Evolutionary conservation across 257 asterid species (phyloP).

Genomic region (Solanum sitiens): DNA sequence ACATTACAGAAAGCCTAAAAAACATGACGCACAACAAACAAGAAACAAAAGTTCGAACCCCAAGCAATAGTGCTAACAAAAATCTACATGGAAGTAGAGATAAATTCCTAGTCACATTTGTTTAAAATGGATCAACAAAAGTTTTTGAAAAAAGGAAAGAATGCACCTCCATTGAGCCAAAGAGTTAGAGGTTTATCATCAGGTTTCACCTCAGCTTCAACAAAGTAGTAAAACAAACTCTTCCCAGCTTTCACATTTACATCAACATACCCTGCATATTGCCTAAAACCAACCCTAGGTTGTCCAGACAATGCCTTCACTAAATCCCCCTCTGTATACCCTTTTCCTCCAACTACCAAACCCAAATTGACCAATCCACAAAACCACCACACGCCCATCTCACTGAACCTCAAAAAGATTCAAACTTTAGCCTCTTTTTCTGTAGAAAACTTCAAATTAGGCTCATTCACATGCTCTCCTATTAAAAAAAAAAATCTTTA

Average conservation of each 20-base stretch:
- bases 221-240: slow-evolving; percentile 87
- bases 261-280: slow-evolving; percentile 80
- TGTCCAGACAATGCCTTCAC: slow-evolving; percentile 74
- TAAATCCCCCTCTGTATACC: slow-evolving; percentile 59
- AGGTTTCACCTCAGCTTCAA: slow-evolving; percentile 69
- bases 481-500: slow-evolving; percentile 1
- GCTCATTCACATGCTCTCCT: neutral
- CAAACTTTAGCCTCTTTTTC: neutral
- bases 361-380: slow-evolving; percentile 22
- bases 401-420: slow-evolving; percentile 3
- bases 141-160: neutral
- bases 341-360: neutral
- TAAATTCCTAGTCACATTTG: neutral
- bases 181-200: slow-evolving; percentile 47
- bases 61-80: neutral
- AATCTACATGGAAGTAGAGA: neutral
- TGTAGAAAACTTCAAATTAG: neutral
- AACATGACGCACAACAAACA: neutral
- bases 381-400: slow-evolving; percentile 34
- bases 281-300: slow-evolving; percentile 66
- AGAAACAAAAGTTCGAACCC: neutral
- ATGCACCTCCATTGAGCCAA: slow-evolving; percentile 92
- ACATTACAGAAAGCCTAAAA: neutral
- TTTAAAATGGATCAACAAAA: neutral
- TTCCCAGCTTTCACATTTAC: slow-evolving; percentile 71